Conservation (phyloP, 2,329 filamentous ascomycete genomes). For the Exutisphaerella laricina region DNA sequence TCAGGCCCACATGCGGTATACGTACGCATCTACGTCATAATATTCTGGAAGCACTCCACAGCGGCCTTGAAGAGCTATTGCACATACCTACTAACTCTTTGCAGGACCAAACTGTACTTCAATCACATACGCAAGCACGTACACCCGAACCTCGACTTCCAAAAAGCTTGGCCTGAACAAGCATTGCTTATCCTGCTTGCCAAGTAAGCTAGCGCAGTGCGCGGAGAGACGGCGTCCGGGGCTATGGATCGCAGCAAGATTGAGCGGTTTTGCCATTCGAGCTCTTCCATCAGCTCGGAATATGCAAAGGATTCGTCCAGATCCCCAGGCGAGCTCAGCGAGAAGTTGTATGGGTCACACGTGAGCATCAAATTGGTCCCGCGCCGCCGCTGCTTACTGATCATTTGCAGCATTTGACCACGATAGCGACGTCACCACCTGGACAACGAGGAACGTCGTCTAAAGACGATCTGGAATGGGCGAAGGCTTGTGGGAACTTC, state of each 20-base stretch:
- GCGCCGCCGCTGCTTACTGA: not conserved
- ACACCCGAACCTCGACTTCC: not conserved
- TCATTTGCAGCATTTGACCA: conserved; percentile 20
- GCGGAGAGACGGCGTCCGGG: not conserved
- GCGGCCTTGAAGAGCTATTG: not conserved
- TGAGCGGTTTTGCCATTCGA: conserved; percentile 20
- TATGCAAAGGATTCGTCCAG: conserved; percentile 24
- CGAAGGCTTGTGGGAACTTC: conserved; percentile 61
- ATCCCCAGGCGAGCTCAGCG: conserved; percentile 24
- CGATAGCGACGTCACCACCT: conserved; percentile 17
- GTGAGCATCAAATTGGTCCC: conserved; percentile 10
- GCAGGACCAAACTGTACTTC: not conserved
- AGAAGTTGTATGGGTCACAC: conserved; percentile 25
- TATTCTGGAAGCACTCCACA: not conserved
- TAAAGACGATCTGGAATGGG: conserved; percentile 41
- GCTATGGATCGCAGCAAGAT: conserved; percentile 16
- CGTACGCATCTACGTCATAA: conserved; percentile 1
- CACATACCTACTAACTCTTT: not conserved
- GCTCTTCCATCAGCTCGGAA: conserved; percentile 22
- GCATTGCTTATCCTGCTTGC: not conserved
- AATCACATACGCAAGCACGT: not conserved
- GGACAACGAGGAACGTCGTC: conserved; percentile 8
- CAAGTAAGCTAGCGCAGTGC: conserved; percentile 5
- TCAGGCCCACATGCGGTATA: not conserved
- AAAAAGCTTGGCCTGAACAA: conserved; percentile 1